Base-by-base conservation (phyloP, 331 rosid genomes). In the Phaseolus coccineus region DNA sequence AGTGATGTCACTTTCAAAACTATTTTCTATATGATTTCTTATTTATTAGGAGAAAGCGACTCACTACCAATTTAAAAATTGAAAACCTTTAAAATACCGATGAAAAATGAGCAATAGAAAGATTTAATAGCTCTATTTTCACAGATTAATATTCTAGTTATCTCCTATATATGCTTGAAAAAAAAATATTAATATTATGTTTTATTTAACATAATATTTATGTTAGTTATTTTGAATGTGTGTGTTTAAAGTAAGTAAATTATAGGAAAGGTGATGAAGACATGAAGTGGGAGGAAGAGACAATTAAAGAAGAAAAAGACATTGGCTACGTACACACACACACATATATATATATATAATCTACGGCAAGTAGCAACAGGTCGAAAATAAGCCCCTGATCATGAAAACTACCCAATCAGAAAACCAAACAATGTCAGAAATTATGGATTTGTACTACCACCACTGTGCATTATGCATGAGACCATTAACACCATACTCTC, bases 21-120 rank as follows among this genome's bases (percentile, higher is more conserved):
- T 37, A 59, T 59, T 56, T 56, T 25, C 22, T 14, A 59, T 14
- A 59, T 28, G n/a, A 58, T 6, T 58, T 27, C 30, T 28, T 28
- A 59, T 59, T 59, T 5, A 59, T 59, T 12, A 5, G 22, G 66
- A 12, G 66, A 59, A 59, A 28, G 10, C 66, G 66, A 59, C 66
- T 28, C 4, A 59, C 9, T 28, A 59, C 37, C 4, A 28, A 58
- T 27, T 27, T 58, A 58, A 58, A 56, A 27, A 27, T 12, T 58
- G 19, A 28, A 59, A 59, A 28, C 22, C 4, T 59, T 28, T 28
- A 59, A 28, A 59, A 59, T 59, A n/a, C 16, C n/a, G 27, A 24
- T 10, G 33, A 10, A 3, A 56, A 24, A 13, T 24, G 63, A 25
- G 63, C 16, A 46, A 12, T 12, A 46, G 15, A 12, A 12, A 46